These are phyloP conservation scores for Aspergillus wentii DNA, from an alignment of 495 filamentous ascomycete species.

Conservation along the genomic window DNA sequence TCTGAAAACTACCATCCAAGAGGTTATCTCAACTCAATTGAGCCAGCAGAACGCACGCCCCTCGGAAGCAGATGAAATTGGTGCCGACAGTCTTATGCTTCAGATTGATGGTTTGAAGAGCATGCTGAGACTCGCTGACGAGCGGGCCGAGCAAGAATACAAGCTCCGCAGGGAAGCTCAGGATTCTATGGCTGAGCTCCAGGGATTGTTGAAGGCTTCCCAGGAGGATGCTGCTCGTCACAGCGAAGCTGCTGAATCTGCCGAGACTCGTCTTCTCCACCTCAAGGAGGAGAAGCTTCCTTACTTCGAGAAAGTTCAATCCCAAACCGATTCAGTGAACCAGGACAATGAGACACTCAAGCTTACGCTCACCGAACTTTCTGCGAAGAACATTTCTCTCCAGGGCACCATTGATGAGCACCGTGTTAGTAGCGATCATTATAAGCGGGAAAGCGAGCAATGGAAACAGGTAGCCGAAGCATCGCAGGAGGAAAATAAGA, in stretches of 20 bases:
- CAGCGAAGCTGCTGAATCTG: constrained; percentile 63
- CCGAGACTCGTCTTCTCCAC: constrained; percentile 49
- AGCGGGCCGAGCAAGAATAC: constrained; percentile 56
- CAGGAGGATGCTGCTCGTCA: constrained; percentile 69
- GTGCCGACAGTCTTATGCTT: constrained; percentile 47
- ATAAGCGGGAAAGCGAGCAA: constrained; percentile 42
- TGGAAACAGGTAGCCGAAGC: constrained; percentile 48
- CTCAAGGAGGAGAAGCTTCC: constrained; percentile 50
- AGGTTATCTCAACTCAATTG: constrained; percentile 37
- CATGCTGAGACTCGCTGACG: constrained; percentile 47
- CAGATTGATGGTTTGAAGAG: constrained; percentile 50
- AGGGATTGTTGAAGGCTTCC: constrained; percentile 64
- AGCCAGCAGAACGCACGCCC: constrained; percentile 25
- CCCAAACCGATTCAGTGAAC: constrained; percentile 58
- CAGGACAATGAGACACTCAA: constrained; percentile 60
- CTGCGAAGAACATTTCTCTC: constrained; percentile 51
- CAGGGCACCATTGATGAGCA: constrained; percentile 59
- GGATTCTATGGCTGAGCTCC: constrained; percentile 66
- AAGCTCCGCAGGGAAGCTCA: constrained; percentile 62
- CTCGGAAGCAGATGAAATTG: constrained; percentile 41
- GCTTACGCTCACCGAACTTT: constrained; percentile 59
- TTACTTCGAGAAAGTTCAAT: constrained; percentile 44
- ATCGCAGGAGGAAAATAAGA: constrained; percentile 50
- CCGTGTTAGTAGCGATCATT: constrained; percentile 50
- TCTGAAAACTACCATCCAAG: constrained; percentile 43